Base-by-base conservation (phyloP, 352 stramenopile genomes). In the Phytophthora crassamura region DNA sequence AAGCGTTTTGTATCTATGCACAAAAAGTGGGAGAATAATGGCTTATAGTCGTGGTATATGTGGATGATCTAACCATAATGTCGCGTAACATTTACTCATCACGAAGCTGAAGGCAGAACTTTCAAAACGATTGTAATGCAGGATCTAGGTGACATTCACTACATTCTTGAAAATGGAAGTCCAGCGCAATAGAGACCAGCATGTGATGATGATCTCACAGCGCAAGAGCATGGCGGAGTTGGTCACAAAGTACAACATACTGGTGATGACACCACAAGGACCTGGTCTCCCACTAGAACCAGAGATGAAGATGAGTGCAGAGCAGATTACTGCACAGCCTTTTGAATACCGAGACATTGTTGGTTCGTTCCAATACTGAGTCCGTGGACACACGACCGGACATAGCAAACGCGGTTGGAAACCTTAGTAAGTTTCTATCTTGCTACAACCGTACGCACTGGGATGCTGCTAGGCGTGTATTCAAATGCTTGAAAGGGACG, bases 401-500 rank as follows among this genome's bases (percentile, higher is more conserved):
- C 43, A 75, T 67, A 56, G 67, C 55, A 12, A 76, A 67, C 41
- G 62, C 42, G 55, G 63, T 76, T 40, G 52, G 58, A 61, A 64
- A 73, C 20, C 25, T 73, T 2, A 73, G 55, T 16, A 63, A 48
- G 16, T 77, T 70, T 56, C 33, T 73, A n/a, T 73, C 59, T 4
- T 70, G 59, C 43, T 77, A 73, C 43, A 77, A 70, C n/a, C n/a
- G n/a, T n/a, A n/a, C n/a, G n/a, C n/a, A n/a, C n/a, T n/a, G n/a
- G n/a, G n/a, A n/a, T n/a, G n/a, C n/a, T n/a, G n/a, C n/a, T n/a
- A n/a, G n/a, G n/a, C n/a, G n/a, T n/a, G n/a, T n/a, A n/a, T n/a
- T n/a, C n/a, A n/a, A n/a, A n/a, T n/a, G n/a, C n/a, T n/a, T n/a
- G n/a, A n/a, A n/a, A n/a, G n/a, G n/a, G n/a, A n/a, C n/a, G n/a